Percentiles rank a stretch among this genome's conserved stretches.
phyloP scores from a whole-genome alignment of 495 filamentous ascomycete genomes.

The Hapsidospora chrysogenum region DNA sequence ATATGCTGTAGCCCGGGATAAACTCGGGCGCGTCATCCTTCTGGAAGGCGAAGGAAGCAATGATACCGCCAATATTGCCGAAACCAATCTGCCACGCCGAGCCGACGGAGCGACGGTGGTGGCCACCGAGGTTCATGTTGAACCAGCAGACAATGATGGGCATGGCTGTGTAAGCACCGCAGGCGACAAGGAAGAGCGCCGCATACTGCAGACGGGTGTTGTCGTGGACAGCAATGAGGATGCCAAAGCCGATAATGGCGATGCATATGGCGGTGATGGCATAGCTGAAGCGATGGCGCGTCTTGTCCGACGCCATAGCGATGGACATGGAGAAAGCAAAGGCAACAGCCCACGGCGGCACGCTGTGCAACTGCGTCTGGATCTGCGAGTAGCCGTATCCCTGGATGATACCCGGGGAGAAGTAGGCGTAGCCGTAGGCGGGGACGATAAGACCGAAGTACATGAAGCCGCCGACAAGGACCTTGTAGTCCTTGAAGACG shows the following conservation, averaged over 20 bases:
- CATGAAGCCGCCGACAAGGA: constrained; percentile 68
- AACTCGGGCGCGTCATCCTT: constrained; percentile 52
- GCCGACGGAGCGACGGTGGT: constrained; percentile 69
- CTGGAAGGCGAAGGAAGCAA: constrained; percentile 72
- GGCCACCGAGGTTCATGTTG: constrained; percentile 80
- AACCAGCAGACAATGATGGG: constrained; percentile 87
- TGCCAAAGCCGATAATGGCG: constrained; percentile 51
- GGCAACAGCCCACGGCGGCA: constrained; percentile 75
- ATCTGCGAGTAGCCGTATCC: constrained; percentile 50
- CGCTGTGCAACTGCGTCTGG: constrained; percentile 61
- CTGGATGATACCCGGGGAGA: constrained; percentile 60
- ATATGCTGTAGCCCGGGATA: constrained; percentile 61
- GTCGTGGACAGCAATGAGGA: constrained; percentile 48
- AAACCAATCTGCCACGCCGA: constrained; percentile 83
- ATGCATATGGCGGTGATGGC: constrained; percentile 46
- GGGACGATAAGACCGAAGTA: constrained; percentile 82
- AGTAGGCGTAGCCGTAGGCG: constrained; percentile 55
- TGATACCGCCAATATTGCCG: constrained; percentile 90
- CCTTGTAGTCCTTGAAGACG: constrained; percentile 62
- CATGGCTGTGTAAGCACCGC: constrained; percentile 52
- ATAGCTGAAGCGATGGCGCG: constrained; percentile 62
- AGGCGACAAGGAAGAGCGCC: constrained; percentile 56
- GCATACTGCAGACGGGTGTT: constrained; percentile 47
- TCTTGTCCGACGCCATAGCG: constrained; percentile 49
- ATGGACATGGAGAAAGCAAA: constrained; percentile 63